A percentile compares a stretch with the other conserved stretches of the same genome.
phyloP scores from a whole-genome alignment of 2,329 filamentous ascomycete genomes.

The Diplodia scrobiculata region DNA sequence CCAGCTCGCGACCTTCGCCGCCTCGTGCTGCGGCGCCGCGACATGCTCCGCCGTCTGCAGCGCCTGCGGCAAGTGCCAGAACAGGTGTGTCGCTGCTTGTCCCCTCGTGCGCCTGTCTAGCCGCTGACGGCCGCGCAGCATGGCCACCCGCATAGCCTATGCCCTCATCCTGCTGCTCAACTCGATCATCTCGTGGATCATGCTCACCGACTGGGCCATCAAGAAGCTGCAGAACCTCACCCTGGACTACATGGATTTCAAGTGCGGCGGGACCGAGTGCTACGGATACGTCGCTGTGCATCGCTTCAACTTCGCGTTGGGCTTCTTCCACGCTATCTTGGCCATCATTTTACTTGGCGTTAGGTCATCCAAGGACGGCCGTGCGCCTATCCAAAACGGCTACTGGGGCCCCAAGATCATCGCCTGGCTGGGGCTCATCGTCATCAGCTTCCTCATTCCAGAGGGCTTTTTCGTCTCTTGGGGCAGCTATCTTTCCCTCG shows the following conservation, averaged over 20 bases:
- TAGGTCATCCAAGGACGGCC: slow-evolving; percentile 79
- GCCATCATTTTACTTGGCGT: slow-evolving; percentile 85
- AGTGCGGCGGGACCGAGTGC: slow-evolving; percentile 84
- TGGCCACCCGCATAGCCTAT: slow-evolving; percentile 95
- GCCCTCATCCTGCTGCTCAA: slow-evolving; percentile 93
- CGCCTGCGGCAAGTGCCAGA: slow-evolving; percentile 94
- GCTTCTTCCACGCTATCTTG: slow-evolving; percentile 87
- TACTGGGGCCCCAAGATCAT: slow-evolving; percentile 98
- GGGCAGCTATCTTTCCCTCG: slow-evolving; percentile 89
- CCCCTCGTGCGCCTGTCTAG: background rate
- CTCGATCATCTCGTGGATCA: slow-evolving; percentile 96
- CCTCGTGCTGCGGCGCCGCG: slow-evolving; percentile 93
- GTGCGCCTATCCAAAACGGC: slow-evolving; percentile 91
- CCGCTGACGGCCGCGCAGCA: slow-evolving; percentile 56
- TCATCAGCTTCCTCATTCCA: slow-evolving; percentile 92
- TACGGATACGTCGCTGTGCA: slow-evolving; percentile 96
- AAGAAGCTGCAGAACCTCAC: slow-evolving; percentile 91
- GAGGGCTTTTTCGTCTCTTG: slow-evolving; percentile 93
- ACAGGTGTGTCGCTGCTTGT: slow-evolving; percentile 63
- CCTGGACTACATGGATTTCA: slow-evolving; percentile 93
- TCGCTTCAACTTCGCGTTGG: slow-evolving; percentile 95
- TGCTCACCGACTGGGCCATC: slow-evolving; percentile 98
- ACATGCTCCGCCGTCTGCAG: slow-evolving; percentile 96
- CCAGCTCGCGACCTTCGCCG: slow-evolving; percentile 74
- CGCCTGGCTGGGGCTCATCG: slow-evolving; percentile 81